These are phyloP conservation scores for Dichomitus squalens DNA, from an alignment of 1,284 basidiomycete species.

Conservation along the genomic window DNA sequence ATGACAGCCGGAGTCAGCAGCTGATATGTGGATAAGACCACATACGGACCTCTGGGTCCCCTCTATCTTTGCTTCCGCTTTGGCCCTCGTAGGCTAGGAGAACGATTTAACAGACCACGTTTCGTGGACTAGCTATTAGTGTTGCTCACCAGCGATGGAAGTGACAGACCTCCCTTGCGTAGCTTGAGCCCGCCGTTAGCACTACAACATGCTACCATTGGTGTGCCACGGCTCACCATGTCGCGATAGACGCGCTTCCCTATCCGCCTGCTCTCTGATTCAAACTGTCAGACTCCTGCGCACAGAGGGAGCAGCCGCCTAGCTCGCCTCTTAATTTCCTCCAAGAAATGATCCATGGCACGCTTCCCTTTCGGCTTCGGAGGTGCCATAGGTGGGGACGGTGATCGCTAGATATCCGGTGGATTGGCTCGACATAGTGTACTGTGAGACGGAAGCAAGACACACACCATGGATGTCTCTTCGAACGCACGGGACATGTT, in stretches of 20 bases:
- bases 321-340: constrained; percentile 88
- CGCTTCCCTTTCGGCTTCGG: constrained; percentile 86
- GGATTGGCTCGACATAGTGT: neutral
- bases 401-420: constrained; percentile 38
- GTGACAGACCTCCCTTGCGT: constrained; percentile 68
- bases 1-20: constrained; percentile 25
- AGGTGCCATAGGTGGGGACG: constrained; percentile 51
- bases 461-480: constrained; percentile 34
- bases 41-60: constrained; percentile 69
- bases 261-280: constrained; percentile 83
- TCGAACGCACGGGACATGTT: constrained; percentile 33
- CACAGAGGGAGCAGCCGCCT: neutral
- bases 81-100: constrained; percentile 78
- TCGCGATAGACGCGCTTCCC: constrained; percentile 81
- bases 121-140: neutral
- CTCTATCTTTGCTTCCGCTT: constrained; percentile 85
- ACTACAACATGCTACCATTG: neutral
- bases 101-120: neutral
- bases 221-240: constrained; percentile 52
- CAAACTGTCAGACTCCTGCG: neutral
- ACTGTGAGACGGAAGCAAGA: neutral
- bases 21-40: constrained; percentile 20
- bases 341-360: constrained; percentile 91
- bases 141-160: constrained; percentile 74
- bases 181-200: constrained; percentile 26